These are phyloP conservation scores for Codiaeum variegatum DNA, from an alignment of 441 rosid species.

Conservation along the genomic window DNA sequence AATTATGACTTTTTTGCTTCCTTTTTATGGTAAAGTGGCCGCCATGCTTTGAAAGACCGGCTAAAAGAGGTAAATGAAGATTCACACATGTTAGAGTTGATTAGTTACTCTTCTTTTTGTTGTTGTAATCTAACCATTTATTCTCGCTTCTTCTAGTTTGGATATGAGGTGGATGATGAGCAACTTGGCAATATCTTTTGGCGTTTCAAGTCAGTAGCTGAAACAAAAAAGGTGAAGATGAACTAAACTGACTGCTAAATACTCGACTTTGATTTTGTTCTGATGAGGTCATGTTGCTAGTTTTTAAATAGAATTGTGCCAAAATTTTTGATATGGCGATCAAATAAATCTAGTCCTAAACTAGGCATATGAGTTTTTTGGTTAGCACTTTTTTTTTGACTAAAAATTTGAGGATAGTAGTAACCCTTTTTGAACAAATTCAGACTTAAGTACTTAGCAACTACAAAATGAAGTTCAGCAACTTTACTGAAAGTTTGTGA, in stretches of 20 bases:
- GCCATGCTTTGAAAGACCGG: constrained; percentile 81
- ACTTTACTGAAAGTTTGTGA: neutral
- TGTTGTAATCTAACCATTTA: constrained; percentile 6
- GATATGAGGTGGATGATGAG: constrained; percentile 71
- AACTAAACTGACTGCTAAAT: neutral
- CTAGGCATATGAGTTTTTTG: neutral
- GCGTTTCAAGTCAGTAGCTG: constrained; percentile 85
- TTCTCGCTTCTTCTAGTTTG: constrained; percentile 53
- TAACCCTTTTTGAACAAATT: neutral
- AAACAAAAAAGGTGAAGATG: constrained; percentile 69
- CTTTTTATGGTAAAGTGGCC: constrained; percentile 58
- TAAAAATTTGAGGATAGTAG: neutral
- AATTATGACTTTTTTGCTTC: neutral
- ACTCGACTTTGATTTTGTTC: neutral
- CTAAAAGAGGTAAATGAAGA: constrained; percentile 59
- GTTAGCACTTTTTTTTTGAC: neutral
- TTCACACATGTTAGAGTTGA: constrained; percentile 2
- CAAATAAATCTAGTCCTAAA: neutral
- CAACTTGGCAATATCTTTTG: constrained; percentile 73
- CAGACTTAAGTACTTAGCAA: neutral
- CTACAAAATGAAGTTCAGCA: neutral
- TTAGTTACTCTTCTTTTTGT: constrained; percentile 12
- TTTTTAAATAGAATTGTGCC: neutral
- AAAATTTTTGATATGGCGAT: neutral
- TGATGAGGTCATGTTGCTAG: neutral